phyloP scores from a whole-genome alignment of 2,329 filamentous ascomycete species.

The Raffaelea ambrosiae region DNA sequence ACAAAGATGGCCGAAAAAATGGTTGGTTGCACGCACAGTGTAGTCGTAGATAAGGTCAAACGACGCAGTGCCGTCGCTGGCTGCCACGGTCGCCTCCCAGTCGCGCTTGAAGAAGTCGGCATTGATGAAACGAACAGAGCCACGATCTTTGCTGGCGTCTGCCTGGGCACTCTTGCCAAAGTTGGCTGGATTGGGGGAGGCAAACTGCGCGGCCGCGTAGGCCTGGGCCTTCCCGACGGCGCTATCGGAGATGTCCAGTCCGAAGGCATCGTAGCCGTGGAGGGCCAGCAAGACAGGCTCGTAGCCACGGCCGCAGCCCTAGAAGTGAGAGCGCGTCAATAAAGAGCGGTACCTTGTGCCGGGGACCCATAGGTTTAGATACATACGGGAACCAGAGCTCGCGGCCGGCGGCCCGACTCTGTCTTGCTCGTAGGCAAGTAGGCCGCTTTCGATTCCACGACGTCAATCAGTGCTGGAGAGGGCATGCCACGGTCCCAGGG shows the following conservation, averaged over 20 bases:
- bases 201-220: slow-evolving; percentile 9
- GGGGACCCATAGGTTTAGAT: too few species aligned
- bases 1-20: neutral
- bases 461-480: slow-evolving; percentile 1
- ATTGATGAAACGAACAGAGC: slow-evolving; percentile 30
- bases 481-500: slow-evolving; percentile 2
- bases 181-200: slow-evolving; percentile 4
- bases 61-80: slow-evolving; percentile 12
- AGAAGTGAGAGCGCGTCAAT: neutral
- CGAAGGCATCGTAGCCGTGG: slow-evolving; percentile 53
- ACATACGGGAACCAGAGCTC: neutral
- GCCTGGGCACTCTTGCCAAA: neutral
- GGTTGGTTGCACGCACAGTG: slow-evolving; percentile 20
- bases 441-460: neutral
- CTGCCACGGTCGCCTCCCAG: slow-evolving; percentile 6
- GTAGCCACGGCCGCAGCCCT: slow-evolving; percentile 55
- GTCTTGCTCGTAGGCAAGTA: neutral
- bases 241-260: slow-evolving; percentile 43
- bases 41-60: slow-evolving; percentile 39
- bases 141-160: slow-evolving; percentile 13
- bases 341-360: too few species aligned
- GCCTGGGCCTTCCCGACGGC: slow-evolving; percentile 13
- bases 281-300: slow-evolving; percentile 54
- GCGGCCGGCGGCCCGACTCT: neutral
- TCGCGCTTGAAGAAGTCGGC: slow-evolving; percentile 44